Conservation (phyloP, 129 eudicot species). For the Helichrysum umbraculigerum region DNA sequence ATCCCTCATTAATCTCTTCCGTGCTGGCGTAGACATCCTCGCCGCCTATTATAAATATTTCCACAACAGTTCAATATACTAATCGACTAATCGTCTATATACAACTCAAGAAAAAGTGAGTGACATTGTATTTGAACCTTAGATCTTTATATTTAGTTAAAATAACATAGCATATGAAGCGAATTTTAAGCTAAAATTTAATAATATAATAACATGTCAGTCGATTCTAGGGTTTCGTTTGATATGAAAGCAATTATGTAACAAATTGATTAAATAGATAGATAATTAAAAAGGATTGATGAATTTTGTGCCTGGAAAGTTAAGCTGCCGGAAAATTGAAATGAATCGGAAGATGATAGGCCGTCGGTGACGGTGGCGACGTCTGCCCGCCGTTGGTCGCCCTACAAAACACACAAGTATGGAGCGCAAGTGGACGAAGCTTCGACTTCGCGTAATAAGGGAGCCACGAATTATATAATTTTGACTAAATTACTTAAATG, state of each 20-base stretch:
- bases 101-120: background rate
- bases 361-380: constrained; percentile 22
- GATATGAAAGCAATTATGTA: background rate
- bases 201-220: background rate
- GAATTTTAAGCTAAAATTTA: background rate
- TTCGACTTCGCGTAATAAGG: constrained; percentile 18
- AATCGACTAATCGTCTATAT: background rate
- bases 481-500: background rate
- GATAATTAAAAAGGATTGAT: constrained; percentile 9
- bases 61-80: background rate
- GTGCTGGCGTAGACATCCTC: constrained; percentile 70
- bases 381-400: constrained; percentile 7
- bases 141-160: constrained; percentile 15
- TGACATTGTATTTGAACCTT: background rate
- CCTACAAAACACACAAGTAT: background rate
- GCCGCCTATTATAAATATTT: constrained; percentile 7
- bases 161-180: background rate
- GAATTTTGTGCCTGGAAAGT: constrained; percentile 11
- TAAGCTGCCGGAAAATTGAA: constrained; percentile 15
- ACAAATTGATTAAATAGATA: background rate
- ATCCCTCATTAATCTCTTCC: constrained; percentile 81
- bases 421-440: constrained; percentile 12
- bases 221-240: constrained; percentile 20
- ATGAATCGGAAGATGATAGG: constrained; percentile 21
- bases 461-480: constrained; percentile 14